Evolutionary conservation across 2,329 filamentous ascomycete species (phyloP).

Genomic region (Cadophora luteo-olivacea): DNA sequence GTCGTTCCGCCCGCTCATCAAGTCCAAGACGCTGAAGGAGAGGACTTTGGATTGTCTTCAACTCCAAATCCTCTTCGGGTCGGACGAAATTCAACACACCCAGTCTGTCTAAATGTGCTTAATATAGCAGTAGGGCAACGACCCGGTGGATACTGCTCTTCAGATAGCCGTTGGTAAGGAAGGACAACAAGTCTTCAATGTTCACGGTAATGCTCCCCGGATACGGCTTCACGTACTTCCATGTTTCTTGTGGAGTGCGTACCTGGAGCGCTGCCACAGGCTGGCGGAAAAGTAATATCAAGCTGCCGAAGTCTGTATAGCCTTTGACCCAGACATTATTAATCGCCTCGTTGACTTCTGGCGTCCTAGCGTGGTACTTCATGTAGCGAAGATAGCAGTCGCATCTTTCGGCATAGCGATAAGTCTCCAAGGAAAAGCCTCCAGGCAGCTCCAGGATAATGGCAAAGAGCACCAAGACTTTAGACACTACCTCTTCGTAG

Average conservation of each 20-base stretch:
- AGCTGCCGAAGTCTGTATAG: constrained; percentile 47
- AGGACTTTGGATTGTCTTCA: constrained; percentile 40
- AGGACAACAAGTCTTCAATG: constrained; percentile 54
- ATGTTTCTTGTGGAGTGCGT: constrained; percentile 49
- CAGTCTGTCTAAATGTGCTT: constrained; percentile 48
- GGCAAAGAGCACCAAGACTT: constrained; percentile 64
- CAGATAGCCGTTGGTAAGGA: constrained; percentile 53
- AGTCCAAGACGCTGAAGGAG: constrained; percentile 39
- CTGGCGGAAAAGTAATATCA: constrained; percentile 50
- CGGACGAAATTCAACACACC: constrained; percentile 53
- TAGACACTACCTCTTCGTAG: constrained; percentile 59
- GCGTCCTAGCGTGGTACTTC: constrained; percentile 57
- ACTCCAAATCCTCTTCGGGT: constrained; percentile 31
- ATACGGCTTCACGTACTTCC: constrained; percentile 57
- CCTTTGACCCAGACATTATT: constrained; percentile 54
- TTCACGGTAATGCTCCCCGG: constrained; percentile 57
- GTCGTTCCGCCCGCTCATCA: background rate
- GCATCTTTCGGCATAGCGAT: constrained; percentile 60
- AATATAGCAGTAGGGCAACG: constrained; percentile 42
- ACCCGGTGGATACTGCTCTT: constrained; percentile 51
- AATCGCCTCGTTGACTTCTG: constrained; percentile 53
- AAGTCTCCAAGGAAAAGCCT: constrained; percentile 58
- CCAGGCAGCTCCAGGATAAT: constrained; percentile 65
- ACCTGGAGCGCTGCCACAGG: constrained; percentile 47
- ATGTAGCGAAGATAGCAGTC: constrained; percentile 67